Evolutionary conservation across 345 rosid species (phyloP), one percentile per base, ranked within the genome.

Genomic region (Acer campestre): DNA sequence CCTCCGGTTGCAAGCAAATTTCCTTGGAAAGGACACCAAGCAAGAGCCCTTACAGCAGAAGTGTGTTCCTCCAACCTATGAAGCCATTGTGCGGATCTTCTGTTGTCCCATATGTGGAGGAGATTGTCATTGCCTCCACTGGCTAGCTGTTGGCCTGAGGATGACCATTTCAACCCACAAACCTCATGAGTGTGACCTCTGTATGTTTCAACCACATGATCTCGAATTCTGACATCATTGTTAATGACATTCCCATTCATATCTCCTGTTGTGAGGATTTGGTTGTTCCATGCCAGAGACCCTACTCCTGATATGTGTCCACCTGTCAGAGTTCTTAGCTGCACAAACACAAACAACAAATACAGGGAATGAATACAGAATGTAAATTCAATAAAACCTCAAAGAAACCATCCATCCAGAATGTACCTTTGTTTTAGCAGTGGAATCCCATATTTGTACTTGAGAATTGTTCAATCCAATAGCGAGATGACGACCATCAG

Each of bases 11-110:
- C 90, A 12, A 89, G 82, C 71, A 86, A 66, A 67, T 88, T 86
- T 46, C 84, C 70, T 79, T 88, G 90, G 77, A 88, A 88, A 20
- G 91, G 91, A 70, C 91, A 86, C 91, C 90, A 89, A 25, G 90
- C 88, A 38, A 89, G 87, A 40, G 92, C 92, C 75, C 83, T 89
- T 10, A 89, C 88, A 1, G 90, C 90, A n/a, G 92, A 78, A 16
- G 81, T 85, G 77, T 89, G 92, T 3, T 85, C 91, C 61, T 86
- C 84, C 18, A 88, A 63, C 75, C 87, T 74, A 77, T 88, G 91
- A 38, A 88, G 86, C 87, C 88, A 88, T 68, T 67, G 91, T 10
- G 86, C 77, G 5, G 85, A 10, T 88, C 90, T 49, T 35, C 38
- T 35, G 38, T 4, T 35, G 38, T 35, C 38, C 38, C 38, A 35